Evolutionary conservation across 139 green algal species (phyloP).

Genomic region (Coelastrella sp.): DNA sequence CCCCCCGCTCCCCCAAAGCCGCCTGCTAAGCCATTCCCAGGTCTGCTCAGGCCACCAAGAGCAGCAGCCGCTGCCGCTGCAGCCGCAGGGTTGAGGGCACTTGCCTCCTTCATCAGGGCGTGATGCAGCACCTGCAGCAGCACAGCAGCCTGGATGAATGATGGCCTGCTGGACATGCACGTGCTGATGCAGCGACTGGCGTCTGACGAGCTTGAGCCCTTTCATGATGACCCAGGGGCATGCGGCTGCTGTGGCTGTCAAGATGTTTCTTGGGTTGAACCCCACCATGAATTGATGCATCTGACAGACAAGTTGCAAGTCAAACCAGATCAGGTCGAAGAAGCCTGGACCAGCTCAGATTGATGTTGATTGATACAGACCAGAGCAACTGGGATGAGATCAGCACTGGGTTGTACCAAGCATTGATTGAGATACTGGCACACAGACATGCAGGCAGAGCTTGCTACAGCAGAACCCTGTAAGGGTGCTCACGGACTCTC

Average conservation of each 20-base stretch:
- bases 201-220: no score
- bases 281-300: no score
- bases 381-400: not conserved
- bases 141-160: no score
- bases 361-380: not conserved
- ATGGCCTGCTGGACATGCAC: no score
- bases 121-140: constrained; percentile 16
- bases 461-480: not conserved
- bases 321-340: no score
- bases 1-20: not conserved
- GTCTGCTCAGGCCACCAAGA: not conserved
- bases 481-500: not conserved
- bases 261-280: no score
- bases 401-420: not conserved
- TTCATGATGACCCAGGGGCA: no score
- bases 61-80: not conserved
- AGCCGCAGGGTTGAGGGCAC: not conserved
- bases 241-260: no score
- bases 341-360: not conserved
- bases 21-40: not conserved
- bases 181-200: no score
- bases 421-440: no score
- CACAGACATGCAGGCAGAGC: not conserved
- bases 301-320: no score
- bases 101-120: not conserved